These are phyloP conservation scores for Podaxis rugospora DNA, from an alignment of 768 basidiomycete species.

Conservation along the genomic window DNA sequence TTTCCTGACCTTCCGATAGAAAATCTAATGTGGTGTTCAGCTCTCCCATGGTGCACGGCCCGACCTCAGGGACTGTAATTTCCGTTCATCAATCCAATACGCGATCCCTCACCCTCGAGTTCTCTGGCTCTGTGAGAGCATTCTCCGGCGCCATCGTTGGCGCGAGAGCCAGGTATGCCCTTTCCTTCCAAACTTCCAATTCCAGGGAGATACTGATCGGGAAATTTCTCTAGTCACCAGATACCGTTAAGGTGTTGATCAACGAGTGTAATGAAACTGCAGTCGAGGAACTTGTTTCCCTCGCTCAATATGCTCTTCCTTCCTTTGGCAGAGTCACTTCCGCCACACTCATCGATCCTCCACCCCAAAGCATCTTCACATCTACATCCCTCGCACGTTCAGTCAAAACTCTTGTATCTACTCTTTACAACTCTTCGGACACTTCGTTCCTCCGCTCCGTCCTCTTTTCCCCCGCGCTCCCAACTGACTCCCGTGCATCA, in stretches of 20 bases:
- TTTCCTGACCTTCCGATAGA: constrained; percentile 3
- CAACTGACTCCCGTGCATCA: constrained; percentile 32
- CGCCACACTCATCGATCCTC: constrained; percentile 34
- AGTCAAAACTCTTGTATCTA: constrained; percentile 51
- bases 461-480: constrained; percentile 45
- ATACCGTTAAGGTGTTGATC: constrained; percentile 29
- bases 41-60: constrained; percentile 69
- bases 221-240: constrained; percentile 30
- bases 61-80: constrained; percentile 67
- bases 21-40: constrained; percentile 26
- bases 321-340: constrained; percentile 8
- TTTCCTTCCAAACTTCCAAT: constrained; percentile 9
- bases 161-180: constrained; percentile 53
- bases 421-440: constrained; percentile 42
- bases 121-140: constrained; percentile 67
- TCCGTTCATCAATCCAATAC: constrained; percentile 70
- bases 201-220: constrained; percentile 11
- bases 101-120: constrained; percentile 56
- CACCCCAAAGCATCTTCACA: constrained; percentile 38
- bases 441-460: constrained; percentile 47
- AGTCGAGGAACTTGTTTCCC: constrained; percentile 32
- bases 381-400: constrained; percentile 34
- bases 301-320: constrained; percentile 34
- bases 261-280: not conserved
- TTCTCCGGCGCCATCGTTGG: constrained; percentile 57